Conservation (phyloP, 495 filamentous ascomycete species). For the Annulohypoxylon nitens region DNA sequence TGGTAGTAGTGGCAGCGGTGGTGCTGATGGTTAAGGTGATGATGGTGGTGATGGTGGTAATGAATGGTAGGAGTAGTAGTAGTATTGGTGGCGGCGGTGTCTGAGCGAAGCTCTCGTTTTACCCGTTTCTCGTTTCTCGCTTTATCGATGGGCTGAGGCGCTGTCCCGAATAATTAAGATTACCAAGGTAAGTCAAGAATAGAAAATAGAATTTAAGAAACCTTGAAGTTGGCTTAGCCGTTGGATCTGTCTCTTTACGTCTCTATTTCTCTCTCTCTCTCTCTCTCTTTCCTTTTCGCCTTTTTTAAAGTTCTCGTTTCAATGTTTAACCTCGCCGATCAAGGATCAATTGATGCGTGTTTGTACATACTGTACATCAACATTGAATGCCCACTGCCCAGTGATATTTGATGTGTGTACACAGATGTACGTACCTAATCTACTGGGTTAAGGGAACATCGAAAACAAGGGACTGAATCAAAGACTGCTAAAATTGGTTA, state of each 20-base stretch:
- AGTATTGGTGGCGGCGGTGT: neutral
- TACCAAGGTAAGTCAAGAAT: neutral
- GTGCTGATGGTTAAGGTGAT: no score
- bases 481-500: conserved; percentile 28
- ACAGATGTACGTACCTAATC: neutral
- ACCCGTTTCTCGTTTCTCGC: neutral
- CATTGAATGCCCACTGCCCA: no score
- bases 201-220: conserved; percentile 9
- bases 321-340: neutral
- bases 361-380: neutral
- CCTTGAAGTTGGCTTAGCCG: conserved; percentile 11
- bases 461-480: conserved; percentile 41
- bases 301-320: conserved; percentile 21
- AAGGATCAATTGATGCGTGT: neutral
- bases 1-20: neutral
- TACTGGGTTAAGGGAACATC: neutral
- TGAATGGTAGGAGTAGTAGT: neutral
- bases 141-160: conserved; percentile 2
- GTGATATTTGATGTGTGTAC: neutral
- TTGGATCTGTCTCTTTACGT: conserved; percentile 13
- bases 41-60: no score
- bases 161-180: neutral
- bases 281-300: neutral
- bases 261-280: no score
- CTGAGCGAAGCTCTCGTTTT: neutral